Percentiles rank a stretch among this genome's conserved stretches.
phyloP scores from a whole-genome alignment of 2,329 filamentous ascomycete species.

The Aspergillus quadricinctus region DNA sequence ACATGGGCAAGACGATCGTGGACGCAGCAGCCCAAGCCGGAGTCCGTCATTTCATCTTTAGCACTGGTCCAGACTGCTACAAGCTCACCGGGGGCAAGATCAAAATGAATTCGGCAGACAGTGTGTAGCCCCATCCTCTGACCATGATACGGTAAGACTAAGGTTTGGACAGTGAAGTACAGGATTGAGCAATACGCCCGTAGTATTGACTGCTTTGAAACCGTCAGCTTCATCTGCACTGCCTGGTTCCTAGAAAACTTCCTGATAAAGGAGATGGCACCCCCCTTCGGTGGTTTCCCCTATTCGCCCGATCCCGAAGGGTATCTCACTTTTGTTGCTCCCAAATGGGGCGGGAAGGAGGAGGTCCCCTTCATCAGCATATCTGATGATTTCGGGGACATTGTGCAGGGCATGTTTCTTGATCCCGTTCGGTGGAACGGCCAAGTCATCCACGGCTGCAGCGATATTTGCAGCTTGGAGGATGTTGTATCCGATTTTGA shows the following conservation, averaged over 20 bases:
- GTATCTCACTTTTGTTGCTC: slow-evolving; percentile 32
- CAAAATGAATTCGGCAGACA: slow-evolving; percentile 30
- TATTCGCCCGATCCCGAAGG: slow-evolving; percentile 32
- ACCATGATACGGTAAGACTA: slow-evolving; percentile 1
- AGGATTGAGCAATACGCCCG: slow-evolving; percentile 36
- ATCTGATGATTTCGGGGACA: slow-evolving; percentile 42
- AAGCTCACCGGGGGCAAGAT: slow-evolving; percentile 32
- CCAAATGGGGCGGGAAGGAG: slow-evolving; percentile 39
- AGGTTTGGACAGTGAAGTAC: slow-evolving; percentile 25
- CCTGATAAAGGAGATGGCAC: slow-evolving; percentile 29
- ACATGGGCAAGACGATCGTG: slow-evolving; percentile 33
- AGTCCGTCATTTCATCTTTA: slow-evolving; percentile 36
- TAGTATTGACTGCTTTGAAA: slow-evolving; percentile 30
- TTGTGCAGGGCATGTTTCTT: slow-evolving; percentile 45
- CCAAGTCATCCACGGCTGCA: slow-evolving; percentile 36
- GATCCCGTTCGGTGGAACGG: slow-evolving; percentile 37
- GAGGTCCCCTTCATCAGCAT: slow-evolving; percentile 40
- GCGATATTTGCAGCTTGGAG: slow-evolving; percentile 29
- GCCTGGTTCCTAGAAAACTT: slow-evolving; percentile 46
- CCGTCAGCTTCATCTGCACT: slow-evolving; percentile 33
- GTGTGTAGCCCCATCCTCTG: slow-evolving; percentile 15
- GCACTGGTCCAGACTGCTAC: slow-evolving; percentile 29
- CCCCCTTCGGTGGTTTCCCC: slow-evolving; percentile 42
- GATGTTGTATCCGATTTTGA: slow-evolving; percentile 16
- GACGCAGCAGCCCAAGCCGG: slow-evolving; percentile 32